These are phyloP conservation scores for Fraxinus excelsior DNA, from an alignment of 257 asterid genomes.

Conservation along the genomic window DNA sequence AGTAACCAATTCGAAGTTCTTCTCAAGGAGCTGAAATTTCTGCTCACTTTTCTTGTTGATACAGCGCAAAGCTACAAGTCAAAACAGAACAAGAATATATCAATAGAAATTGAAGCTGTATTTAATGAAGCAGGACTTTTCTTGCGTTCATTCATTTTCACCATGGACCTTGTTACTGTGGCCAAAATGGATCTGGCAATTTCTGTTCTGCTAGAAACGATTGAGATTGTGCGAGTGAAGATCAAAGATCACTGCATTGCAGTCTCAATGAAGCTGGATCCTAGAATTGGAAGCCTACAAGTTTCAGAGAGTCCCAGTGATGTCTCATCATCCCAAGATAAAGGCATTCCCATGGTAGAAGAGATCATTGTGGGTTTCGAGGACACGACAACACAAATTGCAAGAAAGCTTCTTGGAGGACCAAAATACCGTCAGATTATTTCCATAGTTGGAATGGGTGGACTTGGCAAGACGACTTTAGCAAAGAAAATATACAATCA, in stretches of 20 bases:
- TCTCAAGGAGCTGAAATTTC: constrained; percentile 9
- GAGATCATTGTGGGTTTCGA: constrained; percentile 7
- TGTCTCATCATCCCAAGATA: neutral
- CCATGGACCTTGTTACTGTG: no score
- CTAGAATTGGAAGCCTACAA: neutral
- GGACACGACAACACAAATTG: neutral
- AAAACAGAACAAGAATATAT: no score
- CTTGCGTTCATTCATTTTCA: no score
- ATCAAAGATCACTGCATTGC: no score
- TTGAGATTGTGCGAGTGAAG: no score
- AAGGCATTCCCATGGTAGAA: neutral
- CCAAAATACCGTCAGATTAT: neutral
- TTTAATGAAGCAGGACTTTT: no score
- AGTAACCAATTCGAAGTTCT: neutral
- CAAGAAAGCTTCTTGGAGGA: constrained; percentile 2
- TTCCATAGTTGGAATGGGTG: neutral
- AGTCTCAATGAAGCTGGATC: no score
- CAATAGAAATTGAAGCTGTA: no score
- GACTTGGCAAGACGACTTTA: constrained; percentile 6
- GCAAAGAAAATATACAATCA: neutral
- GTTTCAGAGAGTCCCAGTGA: neutral
- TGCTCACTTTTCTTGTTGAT: no score
- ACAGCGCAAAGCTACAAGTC: no score
- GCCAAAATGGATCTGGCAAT: no score
- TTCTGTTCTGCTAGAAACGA: no score